Evolutionary conservation across 768 basidiomycete genomes (phyloP).

Genomic region (Pisolithus microcarpus): DNA sequence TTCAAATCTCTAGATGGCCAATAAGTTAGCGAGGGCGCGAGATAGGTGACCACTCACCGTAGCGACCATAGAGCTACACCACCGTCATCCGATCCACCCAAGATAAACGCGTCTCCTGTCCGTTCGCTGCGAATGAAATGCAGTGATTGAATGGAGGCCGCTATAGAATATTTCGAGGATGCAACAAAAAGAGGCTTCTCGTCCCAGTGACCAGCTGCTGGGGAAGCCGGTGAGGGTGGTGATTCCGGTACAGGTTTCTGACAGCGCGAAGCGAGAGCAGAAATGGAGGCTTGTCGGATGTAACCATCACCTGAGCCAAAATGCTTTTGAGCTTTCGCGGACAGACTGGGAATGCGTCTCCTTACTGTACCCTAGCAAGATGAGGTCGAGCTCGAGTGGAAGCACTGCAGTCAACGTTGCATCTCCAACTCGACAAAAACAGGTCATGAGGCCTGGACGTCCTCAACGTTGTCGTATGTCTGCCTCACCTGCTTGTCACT

Average conservation of each 20-base stretch:
- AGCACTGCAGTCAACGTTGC: slow-evolving; percentile 34
- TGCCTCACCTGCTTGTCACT: too few species aligned
- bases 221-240: slow-evolving; percentile 1
- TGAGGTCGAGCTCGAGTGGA: slow-evolving; percentile 48
- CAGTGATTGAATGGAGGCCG: slow-evolving; percentile 39
- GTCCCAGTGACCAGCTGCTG: neutral
- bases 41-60: slow-evolving; percentile 37
- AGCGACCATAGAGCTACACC: slow-evolving; percentile 67
- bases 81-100: slow-evolving; percentile 76
- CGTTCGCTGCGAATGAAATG: slow-evolving; percentile 50
- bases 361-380: slow-evolving; percentile 61
- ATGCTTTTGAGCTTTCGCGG: neutral
- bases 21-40: neutral
- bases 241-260: neutral
- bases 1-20: slow-evolving; percentile 45
- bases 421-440: slow-evolving; percentile 1
- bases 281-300: slow-evolving; percentile 41
- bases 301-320: slow-evolving; percentile 42
- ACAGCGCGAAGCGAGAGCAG: slow-evolving; percentile 22
- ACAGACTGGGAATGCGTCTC: slow-evolving; percentile 10
- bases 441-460: slow-evolving; percentile 6
- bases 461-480: too few species aligned
- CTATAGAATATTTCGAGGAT: slow-evolving; percentile 40
- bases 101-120: slow-evolving; percentile 54
- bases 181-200: slow-evolving; percentile 21